phyloP scores from a whole-genome alignment of 2,329 filamentous ascomycete genomes.

The Paracorniculantispora psalliotae region DNA sequence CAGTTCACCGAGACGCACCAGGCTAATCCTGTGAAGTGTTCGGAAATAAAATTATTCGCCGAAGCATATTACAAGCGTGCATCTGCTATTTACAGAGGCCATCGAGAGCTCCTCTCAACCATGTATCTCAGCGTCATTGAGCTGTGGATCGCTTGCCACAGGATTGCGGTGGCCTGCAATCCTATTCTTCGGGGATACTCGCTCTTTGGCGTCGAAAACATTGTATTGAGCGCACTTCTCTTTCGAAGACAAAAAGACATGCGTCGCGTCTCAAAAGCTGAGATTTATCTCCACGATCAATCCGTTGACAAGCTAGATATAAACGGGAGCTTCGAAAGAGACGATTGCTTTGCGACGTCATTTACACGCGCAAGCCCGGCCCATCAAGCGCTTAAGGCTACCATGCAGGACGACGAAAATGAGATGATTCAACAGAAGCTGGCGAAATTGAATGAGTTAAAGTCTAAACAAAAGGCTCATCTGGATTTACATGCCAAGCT shows the following conservation, averaged over 20 bases:
- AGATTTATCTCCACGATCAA: conserved; percentile 36
- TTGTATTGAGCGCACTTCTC: conserved; percentile 36
- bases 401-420: not conserved
- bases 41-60: conserved; percentile 26
- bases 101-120: conserved; percentile 42
- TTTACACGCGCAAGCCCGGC: not conserved
- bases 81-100: conserved; percentile 26
- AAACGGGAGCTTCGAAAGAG: not conserved
- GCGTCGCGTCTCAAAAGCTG: conserved; percentile 36
- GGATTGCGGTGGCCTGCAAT: conserved; percentile 32
- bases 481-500: not conserved
- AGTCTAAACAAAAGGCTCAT: not conserved
- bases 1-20: conserved; percentile 30
- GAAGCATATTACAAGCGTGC: conserved; percentile 30
- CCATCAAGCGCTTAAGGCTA: not conserved
- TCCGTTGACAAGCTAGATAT: not conserved
- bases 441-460: accelerated
- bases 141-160: conserved; percentile 55
- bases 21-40: conserved; percentile 21
- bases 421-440: not conserved
- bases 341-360: not conserved
- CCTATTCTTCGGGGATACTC: conserved; percentile 42
- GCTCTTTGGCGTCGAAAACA: conserved; percentile 33
- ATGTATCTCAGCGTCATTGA: conserved; percentile 53
- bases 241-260: conserved; percentile 41